Percentiles rank a stretch among this genome's conserved stretches.
These are phyloP conservation scores for Pleoardoris graminearum DNA, from an alignment of 2,329 filamentous ascomycete species.

Conservation along the genomic window DNA sequence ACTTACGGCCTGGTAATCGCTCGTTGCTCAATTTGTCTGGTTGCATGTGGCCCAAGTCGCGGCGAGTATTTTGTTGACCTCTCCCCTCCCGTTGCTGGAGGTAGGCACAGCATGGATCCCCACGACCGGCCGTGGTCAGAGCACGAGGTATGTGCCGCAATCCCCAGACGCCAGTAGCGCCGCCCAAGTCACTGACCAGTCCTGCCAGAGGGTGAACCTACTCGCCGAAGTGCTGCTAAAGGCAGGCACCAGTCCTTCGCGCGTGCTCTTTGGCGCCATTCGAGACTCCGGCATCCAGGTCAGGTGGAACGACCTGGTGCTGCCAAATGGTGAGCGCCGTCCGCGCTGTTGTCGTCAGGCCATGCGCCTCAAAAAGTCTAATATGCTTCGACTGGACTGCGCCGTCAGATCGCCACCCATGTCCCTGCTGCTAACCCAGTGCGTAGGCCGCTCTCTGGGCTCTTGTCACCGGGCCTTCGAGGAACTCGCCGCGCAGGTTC, in stretches of 20 bases:
- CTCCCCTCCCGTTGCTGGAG: conserved; percentile 28
- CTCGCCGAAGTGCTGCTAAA: conserved; percentile 57
- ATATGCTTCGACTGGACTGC: not conserved
- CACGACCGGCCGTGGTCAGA: conserved; percentile 51
- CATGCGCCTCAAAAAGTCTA: not conserved
- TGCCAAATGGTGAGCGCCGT: conserved; percentile 52
- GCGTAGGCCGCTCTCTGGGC: conserved; percentile 41
- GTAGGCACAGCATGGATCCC: conserved; percentile 46
- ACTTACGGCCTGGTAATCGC: conserved; percentile 36
- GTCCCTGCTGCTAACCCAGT: not conserved
- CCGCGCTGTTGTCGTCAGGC: conserved; percentile 1
- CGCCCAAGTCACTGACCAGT: conserved; percentile 16
- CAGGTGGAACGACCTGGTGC: conserved; percentile 54
- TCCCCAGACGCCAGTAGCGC: conserved; percentile 3
- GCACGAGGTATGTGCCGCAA: conserved; percentile 48
- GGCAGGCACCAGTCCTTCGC: conserved; percentile 49
- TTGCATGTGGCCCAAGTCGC: conserved; percentile 34
- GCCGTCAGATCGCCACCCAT: not conserved
- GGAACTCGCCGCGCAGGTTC: conserved; percentile 31
- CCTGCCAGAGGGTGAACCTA: conserved; percentile 43
- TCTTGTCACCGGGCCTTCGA: conserved; percentile 43
- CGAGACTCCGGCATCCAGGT: conserved; percentile 50
- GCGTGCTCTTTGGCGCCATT: conserved; percentile 50
- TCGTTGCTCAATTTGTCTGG: conserved; percentile 42
- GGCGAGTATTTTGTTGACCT: conserved; percentile 37